Evolutionary conservation across 2,329 filamentous ascomycete species (phyloP).

Genomic region (Claviceps spartinae): DNA sequence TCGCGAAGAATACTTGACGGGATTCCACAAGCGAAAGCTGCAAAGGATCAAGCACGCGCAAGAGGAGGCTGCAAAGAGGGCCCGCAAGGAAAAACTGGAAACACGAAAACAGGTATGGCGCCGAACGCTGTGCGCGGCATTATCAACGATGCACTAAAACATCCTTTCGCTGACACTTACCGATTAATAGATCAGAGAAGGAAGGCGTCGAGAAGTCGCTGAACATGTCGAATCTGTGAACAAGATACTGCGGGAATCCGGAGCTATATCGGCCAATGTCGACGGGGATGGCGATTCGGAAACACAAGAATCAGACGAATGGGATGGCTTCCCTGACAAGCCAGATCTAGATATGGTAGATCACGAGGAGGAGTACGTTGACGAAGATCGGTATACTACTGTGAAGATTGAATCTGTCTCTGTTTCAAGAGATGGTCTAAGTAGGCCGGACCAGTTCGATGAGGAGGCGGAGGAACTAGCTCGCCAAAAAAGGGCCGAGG

Average conservation of each 20-base stretch:
- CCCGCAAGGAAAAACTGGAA: conserved; percentile 60
- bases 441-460: conserved; percentile 31
- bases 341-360: conserved; percentile 43
- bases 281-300: conserved; percentile 22
- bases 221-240: conserved; percentile 70
- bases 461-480: conserved; percentile 23
- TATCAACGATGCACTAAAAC: not conserved
- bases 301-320: conserved; percentile 37
- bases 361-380: conserved; percentile 85
- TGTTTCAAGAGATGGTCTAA: conserved; percentile 59
- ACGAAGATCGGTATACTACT: conserved; percentile 91
- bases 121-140: not conserved
- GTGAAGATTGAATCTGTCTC: conserved; percentile 87
- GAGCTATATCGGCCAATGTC: conserved; percentile 25
- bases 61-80: conserved; percentile 64
- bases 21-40: conserved; percentile 91
- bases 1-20: conserved; percentile 78
- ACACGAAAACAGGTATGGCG: conserved; percentile 58
- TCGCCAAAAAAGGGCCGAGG: conserved; percentile 12
- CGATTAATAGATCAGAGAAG: conserved; percentile 57
- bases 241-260: conserved; percentile 49
- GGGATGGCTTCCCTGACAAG: conserved; percentile 50
- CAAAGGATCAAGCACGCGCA: conserved; percentile 75
- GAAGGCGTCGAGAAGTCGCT: conserved; percentile 68
- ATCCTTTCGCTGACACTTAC: not conserved